These are phyloP conservation scores for Xanthoparmelia taractica DNA, from an alignment of 495 filamentous ascomycete species.

Conservation along the genomic window DNA sequence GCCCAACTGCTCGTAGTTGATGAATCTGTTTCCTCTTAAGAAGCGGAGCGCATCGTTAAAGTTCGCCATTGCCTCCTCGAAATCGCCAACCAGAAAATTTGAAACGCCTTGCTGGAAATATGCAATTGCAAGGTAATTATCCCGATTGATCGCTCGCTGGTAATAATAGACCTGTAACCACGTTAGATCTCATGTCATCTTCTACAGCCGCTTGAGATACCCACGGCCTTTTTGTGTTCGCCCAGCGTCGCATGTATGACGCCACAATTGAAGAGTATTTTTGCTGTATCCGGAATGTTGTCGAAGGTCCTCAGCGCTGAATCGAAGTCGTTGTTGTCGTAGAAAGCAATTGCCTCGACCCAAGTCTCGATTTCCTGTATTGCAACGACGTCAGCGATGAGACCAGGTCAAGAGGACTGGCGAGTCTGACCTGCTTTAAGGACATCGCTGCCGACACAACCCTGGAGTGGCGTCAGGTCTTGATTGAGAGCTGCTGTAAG, in stretches of 20 bases:
- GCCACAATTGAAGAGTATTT: constrained; percentile 97
- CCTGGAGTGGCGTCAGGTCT: neutral
- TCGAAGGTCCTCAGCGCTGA: constrained; percentile 74
- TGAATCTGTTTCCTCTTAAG: constrained; percentile 89
- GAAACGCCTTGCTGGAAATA: constrained; percentile 99
- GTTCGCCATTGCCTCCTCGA: constrained; percentile 94
- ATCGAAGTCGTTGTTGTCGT: constrained; percentile 96
- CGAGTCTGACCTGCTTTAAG: constrained; percentile 59
- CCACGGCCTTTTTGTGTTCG: constrained; percentile 88
- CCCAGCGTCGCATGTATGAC: constrained; percentile 98
- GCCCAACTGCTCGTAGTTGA: constrained; percentile 96
- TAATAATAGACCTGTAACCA: constrained; percentile 77
- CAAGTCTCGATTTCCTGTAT: constrained; percentile 95
- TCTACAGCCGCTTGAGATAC: constrained; percentile 28
- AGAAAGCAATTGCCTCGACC: constrained; percentile 84
- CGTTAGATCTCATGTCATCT: constrained; percentile 11
- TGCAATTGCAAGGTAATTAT: constrained; percentile 92
- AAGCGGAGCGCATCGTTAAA: constrained; percentile 98
- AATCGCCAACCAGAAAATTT: constrained; percentile 95
- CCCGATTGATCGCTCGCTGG: constrained; percentile 77
- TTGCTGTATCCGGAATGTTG: constrained; percentile 87
- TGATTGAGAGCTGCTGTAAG: neutral
- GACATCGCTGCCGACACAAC: constrained; percentile 45
- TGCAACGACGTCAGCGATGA: constrained; percentile 8
- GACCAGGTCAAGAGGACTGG: neutral